A percentile compares a stretch with the other conserved stretches of the same genome.
Conservation (phyloP, 176 grass and related monocot genomes). For the Saccharum spontaneum region DNA sequence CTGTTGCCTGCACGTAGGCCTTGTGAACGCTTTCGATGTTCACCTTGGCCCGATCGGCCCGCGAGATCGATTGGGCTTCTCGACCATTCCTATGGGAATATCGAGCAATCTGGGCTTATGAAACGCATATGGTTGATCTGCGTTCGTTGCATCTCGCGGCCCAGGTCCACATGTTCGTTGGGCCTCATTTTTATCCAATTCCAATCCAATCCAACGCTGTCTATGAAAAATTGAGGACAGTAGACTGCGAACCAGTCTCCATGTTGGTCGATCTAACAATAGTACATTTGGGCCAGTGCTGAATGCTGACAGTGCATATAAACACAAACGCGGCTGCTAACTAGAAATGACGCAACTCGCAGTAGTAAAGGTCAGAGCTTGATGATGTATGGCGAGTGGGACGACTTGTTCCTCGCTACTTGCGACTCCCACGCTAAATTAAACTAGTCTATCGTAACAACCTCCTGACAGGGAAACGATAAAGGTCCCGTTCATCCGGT, state of each 20-base stretch:
- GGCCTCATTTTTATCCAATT: neutral
- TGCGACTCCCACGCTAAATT: neutral
- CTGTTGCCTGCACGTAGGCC: no score
- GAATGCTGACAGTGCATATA: neutral
- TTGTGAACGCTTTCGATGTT: neutral
- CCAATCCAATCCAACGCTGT: neutral
- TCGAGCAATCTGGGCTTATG: neutral
- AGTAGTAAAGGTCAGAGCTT: neutral
- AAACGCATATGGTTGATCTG: neutral
- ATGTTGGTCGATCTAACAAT: no score
- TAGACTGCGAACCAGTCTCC: neutral
- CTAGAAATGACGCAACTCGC: neutral
- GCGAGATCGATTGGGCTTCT: neutral
- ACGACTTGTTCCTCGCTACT: neutral
- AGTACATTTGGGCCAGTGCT: neutral
- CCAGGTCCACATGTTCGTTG: neutral
- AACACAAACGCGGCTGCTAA: neutral
- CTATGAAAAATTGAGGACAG: no score
- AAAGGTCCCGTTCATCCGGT: no score
- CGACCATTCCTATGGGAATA: neutral
- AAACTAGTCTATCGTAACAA: slow-evolving; percentile 12
- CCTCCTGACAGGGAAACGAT: neutral
- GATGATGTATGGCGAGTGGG: slow-evolving; percentile 13
- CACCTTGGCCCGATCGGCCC: neutral
- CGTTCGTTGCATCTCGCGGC: neutral